phyloP scores from a whole-genome alignment of 805 yeast species.

The Yarrowia sp. region DNA sequence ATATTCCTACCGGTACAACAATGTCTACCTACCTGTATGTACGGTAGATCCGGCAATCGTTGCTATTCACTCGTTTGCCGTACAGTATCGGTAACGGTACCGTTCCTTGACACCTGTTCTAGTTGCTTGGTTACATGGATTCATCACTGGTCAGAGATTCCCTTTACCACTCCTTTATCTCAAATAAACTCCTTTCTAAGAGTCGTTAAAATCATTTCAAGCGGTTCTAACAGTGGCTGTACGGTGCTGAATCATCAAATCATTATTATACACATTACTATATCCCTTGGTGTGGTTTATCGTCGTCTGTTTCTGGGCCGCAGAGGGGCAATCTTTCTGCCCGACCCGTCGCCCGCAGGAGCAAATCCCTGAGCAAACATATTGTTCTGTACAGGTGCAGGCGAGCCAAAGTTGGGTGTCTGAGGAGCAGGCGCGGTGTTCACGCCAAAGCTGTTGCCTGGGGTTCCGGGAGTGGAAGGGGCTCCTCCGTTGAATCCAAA shows the following conservation, averaged over 20 bases:
- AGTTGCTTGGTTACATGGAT: no score
- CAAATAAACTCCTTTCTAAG: no score
- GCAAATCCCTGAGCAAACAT: constrained; percentile 31
- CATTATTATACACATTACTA: constrained; percentile 23
- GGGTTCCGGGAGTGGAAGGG: constrained; percentile 18
- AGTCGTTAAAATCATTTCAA: no score
- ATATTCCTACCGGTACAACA: no score
- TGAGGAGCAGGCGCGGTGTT: constrained; percentile 28
- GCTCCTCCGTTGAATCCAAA: constrained; percentile 11
- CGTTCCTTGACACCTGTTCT: no score
- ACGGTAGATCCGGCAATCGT: no score
- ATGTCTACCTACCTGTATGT: no score
- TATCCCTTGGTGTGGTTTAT: not conserved
- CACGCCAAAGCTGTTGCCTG: constrained; percentile 18
- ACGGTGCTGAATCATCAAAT: constrained; percentile 1
- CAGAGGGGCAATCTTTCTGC: constrained; percentile 15
- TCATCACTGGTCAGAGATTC: no score
- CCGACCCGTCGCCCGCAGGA: constrained; percentile 11
- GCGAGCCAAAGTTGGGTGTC: constrained; percentile 23
- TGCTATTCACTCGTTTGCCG: no score
- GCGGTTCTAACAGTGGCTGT: no score
- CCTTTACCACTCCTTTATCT: no score
- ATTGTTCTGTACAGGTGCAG: constrained; percentile 24
- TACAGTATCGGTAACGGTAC: no score
- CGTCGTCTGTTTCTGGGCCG: constrained; percentile 23